phyloP scores from a whole-genome alignment of 1,139 yeast genomes.

The Debaryomyces singareniensis region DNA sequence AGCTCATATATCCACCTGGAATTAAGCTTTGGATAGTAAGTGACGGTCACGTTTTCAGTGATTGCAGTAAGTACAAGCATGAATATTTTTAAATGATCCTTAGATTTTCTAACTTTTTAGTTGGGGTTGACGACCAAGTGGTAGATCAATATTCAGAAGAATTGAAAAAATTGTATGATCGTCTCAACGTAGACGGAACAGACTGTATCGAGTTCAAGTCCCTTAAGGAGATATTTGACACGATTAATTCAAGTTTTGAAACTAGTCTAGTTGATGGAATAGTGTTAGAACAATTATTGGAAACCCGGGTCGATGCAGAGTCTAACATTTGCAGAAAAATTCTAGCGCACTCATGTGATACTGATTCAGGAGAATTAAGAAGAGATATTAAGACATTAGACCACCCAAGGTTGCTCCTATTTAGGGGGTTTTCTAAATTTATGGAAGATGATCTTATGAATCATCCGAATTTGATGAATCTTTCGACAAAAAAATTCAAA shows the following conservation, averaged over 20 bases:
- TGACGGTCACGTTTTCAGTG: conserved; percentile 63
- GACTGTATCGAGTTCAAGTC: conserved; percentile 28
- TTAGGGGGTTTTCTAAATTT: conserved; percentile 52
- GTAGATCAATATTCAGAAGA: conserved; percentile 43
- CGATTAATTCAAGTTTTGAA: conserved; percentile 13
- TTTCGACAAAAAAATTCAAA: conserved; percentile 44
- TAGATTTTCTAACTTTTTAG: conserved; percentile 11
- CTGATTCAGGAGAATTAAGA: conserved; percentile 30
- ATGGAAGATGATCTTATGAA: conserved; percentile 51
- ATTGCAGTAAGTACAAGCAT: conserved; percentile 42
- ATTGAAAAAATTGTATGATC: conserved; percentile 34
- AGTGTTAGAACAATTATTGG: conserved; percentile 25
- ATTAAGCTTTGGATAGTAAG: conserved; percentile 51
- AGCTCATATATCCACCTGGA: conserved; percentile 47
- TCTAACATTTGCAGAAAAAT: conserved; percentile 35
- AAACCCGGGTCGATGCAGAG: conserved; percentile 25
- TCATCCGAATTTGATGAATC: conserved; percentile 28
- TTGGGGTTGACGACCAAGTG: conserved; percentile 44
- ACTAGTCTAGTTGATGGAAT: conserved; percentile 14
- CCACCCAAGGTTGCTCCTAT: conserved; percentile 48
- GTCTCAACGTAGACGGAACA: conserved; percentile 18
- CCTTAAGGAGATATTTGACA: conserved; percentile 29
- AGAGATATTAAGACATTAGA: conserved; percentile 29
- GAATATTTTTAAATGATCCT: neutral
- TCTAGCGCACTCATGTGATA: conserved; percentile 33